A percentile compares a stretch with the other conserved stretches of the same genome.
Evolutionary conservation across 352 stramenopile species (phyloP).

Genomic region (Globisporangium lucens): DNA sequence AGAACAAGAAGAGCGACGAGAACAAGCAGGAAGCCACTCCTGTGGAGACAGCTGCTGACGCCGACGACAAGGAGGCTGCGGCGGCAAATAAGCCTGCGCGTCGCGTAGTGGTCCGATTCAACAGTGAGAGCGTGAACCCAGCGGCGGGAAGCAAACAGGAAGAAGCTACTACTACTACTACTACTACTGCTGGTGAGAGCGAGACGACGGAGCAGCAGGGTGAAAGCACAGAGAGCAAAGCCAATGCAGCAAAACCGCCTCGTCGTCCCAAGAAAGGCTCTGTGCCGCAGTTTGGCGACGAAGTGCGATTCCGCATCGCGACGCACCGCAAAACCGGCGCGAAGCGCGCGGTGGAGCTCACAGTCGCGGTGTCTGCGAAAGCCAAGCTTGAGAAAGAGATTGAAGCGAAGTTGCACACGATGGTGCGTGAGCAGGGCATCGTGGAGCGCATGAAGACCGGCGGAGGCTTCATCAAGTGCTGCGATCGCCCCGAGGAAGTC

Average conservation of each 20-base stretch:
- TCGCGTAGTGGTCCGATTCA: constrained; percentile 55
- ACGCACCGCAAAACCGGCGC: constrained; percentile 62
- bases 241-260: constrained; percentile 6
- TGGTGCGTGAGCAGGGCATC: constrained; percentile 56
- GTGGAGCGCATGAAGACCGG: constrained; percentile 58
- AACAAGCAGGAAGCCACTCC: neutral
- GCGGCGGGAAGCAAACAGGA: constrained; percentile 8
- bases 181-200: neutral
- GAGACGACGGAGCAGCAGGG: constrained; percentile 7
- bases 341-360: constrained; percentile 67
- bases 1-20: constrained; percentile 2
- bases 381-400: constrained; percentile 71
- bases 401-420: constrained; percentile 50
- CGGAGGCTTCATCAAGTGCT: constrained; percentile 73
- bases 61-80: constrained; percentile 5
- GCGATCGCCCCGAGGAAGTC: constrained; percentile 58
- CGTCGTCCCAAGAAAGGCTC: constrained; percentile 12
- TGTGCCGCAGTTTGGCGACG: constrained; percentile 59
- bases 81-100: neutral
- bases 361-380: constrained; percentile 47
- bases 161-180: neutral
- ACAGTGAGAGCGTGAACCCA: constrained; percentile 37
- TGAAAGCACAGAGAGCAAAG: neutral
- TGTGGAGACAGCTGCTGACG: neutral
- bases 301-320: constrained; percentile 71